phyloP scores from a whole-genome alignment of 163 green algal genomes.

The Dunaliella salina region DNA sequence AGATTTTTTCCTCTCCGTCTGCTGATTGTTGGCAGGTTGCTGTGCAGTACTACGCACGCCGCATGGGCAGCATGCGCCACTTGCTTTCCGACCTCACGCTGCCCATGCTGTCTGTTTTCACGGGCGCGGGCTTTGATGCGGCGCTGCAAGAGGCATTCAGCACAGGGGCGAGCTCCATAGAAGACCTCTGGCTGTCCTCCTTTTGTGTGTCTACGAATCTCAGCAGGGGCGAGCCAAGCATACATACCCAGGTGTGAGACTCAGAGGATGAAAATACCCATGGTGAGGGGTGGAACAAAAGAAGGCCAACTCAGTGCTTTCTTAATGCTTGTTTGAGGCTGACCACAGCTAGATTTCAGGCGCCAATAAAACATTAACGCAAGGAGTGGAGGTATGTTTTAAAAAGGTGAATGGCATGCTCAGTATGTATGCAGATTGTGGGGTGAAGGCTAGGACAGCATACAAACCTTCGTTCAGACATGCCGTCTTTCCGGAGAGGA shows the following conservation, averaged over 20 bases:
- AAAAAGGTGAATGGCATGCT: too few relatives aligned
- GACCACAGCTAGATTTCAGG: too few relatives aligned
- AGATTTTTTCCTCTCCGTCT: conserved; percentile 49
- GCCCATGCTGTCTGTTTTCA: conserved; percentile 69
- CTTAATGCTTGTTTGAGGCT: too few relatives aligned
- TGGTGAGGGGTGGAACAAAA: not conserved
- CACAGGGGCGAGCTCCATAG: conserved; percentile 38
- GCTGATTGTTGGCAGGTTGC: conserved; percentile 16
- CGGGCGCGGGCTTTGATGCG: conserved; percentile 57
- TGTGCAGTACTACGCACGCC: conserved; percentile 35
- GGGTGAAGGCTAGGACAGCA: too few relatives aligned
- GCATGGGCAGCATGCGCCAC: conserved; percentile 60
- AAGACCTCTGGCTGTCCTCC: conserved; percentile 74
- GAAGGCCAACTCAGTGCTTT: too few relatives aligned
- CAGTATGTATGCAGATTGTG: too few relatives aligned
- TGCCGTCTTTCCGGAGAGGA: too few relatives aligned
- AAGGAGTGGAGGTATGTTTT: too few relatives aligned
- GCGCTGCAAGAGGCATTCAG: conserved; percentile 35
- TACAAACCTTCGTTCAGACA: too few relatives aligned
- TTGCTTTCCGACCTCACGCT: conserved; percentile 75
- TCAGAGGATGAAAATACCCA: conserved; percentile 4
- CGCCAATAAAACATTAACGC: too few relatives aligned
- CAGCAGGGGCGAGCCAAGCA: conserved; percentile 47
- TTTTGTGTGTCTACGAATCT: conserved; percentile 82
- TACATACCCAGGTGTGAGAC: conserved; percentile 33